These are phyloP conservation scores for Arthrobotrys musiformis DNA, from an alignment of 2,329 filamentous ascomycete species.

Conservation along the genomic window DNA sequence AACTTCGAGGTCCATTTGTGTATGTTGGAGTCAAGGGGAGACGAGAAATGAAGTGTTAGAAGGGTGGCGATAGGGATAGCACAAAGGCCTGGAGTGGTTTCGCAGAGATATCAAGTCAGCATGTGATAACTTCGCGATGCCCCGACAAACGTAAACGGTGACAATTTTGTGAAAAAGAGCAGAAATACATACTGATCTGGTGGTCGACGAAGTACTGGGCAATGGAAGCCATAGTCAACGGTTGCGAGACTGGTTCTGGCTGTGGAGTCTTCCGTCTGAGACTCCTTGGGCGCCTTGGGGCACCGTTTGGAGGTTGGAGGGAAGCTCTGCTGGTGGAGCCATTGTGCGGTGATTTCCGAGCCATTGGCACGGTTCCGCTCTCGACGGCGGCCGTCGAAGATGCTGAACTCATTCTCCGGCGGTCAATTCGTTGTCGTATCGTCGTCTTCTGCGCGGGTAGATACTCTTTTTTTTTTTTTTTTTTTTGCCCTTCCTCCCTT, in stretches of 20 bases:
- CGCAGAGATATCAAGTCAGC: conserved; percentile 22
- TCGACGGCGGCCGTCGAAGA: conserved; percentile 31
- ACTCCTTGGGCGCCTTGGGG: conserved; percentile 26
- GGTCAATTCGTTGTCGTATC: conserved; percentile 3
- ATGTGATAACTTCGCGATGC: not conserved
- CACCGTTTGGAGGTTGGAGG: conserved; percentile 41
- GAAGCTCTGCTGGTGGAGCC: conserved; percentile 25
- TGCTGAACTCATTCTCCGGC: conserved; percentile 38
- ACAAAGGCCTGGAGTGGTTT: conserved; percentile 73
- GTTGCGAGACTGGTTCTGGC: conserved; percentile 33
- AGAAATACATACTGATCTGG: conserved; percentile 62
- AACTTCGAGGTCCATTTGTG: conserved; percentile 85
- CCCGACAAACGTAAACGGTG: not conserved
- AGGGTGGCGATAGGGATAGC: conserved; percentile 86
- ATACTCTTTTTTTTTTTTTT: not conserved
- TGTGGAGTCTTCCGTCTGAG: conserved; percentile 38
- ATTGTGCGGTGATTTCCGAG: conserved; percentile 36
- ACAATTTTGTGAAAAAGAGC: not conserved
- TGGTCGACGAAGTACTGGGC: conserved; percentile 62
- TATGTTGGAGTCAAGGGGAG: conserved; percentile 74
- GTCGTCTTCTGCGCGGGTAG: conserved; percentile 1
- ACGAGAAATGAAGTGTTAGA: conserved; percentile 81
- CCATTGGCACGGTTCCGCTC: conserved; percentile 43
- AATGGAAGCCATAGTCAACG: conserved; percentile 39
- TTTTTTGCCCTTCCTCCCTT: not conserved